Evolutionary conservation across 345 rosid species (phyloP).

Genomic region (Cardiospermum halicacabum): DNA sequence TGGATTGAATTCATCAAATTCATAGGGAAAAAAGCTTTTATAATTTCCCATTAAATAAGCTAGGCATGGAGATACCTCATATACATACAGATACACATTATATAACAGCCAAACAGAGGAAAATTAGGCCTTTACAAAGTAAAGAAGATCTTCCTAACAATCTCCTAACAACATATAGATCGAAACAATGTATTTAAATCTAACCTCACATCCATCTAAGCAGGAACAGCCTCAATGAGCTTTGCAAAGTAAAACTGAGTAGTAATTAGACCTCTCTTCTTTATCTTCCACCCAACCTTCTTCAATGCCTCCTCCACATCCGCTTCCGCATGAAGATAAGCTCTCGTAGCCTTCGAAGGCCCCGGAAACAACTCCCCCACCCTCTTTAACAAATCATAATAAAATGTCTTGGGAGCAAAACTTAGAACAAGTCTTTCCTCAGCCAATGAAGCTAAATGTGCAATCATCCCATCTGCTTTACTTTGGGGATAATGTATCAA

Average conservation of each 20-base stretch:
- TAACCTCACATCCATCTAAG: slow-evolving; percentile 30
- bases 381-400: slow-evolving; percentile 72
- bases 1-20: too few relatives aligned
- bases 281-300: slow-evolving; percentile 91
- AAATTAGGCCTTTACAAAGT: slow-evolving; percentile 16
- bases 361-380: slow-evolving; percentile 94
- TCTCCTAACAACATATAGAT: background rate
- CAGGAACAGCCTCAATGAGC: slow-evolving; percentile 81
- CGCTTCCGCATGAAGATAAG: slow-evolving; percentile 83
- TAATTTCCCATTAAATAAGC: slow-evolving; percentile 6
- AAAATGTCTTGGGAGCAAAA: slow-evolving; percentile 91
- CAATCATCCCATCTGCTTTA: slow-evolving; percentile 93
- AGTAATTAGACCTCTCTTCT: slow-evolving; percentile 67
- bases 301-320: slow-evolving; percentile 77
- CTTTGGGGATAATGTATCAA: slow-evolving; percentile 90
- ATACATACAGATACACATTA: slow-evolving; percentile 11
- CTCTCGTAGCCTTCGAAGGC: slow-evolving; percentile 96
- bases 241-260: slow-evolving; percentile 83
- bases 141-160: background rate
- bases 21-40: background rate
- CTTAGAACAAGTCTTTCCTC: slow-evolving; percentile 73
- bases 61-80: slow-evolving; percentile 12
- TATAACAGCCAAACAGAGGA: background rate
- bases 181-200: slow-evolving; percentile 3
- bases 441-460: slow-evolving; percentile 87